These are phyloP conservation scores for Penicillium ochrochloron DNA, from an alignment of 495 filamentous ascomycete species.

Conservation along the genomic window DNA sequence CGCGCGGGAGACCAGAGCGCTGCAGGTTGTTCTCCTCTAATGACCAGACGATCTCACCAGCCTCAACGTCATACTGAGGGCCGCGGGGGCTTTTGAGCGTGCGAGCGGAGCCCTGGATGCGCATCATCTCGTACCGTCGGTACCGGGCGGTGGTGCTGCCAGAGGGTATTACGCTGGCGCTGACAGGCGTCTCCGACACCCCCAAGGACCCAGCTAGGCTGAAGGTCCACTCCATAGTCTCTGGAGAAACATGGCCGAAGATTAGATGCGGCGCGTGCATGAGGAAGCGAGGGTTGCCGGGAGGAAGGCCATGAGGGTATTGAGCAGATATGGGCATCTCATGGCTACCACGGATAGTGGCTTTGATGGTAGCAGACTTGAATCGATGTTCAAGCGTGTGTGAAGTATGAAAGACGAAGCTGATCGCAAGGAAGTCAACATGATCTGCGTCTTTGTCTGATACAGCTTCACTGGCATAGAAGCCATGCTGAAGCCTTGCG, in stretches of 20 bases:
- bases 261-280: constrained; percentile 58
- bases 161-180: constrained; percentile 49
- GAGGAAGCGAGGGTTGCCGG: constrained; percentile 48
- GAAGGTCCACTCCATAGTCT: constrained; percentile 58
- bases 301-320: constrained; percentile 17
- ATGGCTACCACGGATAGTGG: constrained; percentile 34
- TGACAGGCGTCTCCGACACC: constrained; percentile 48
- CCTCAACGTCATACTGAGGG: constrained; percentile 43
- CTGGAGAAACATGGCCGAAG: constrained; percentile 56
- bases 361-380: constrained; percentile 52
- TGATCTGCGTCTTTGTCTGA: constrained; percentile 47
- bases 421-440: constrained; percentile 56
- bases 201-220: constrained; percentile 54
- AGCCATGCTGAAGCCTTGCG: constrained; percentile 57
- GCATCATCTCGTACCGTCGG: constrained; percentile 58
- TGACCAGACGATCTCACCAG: constrained; percentile 56
- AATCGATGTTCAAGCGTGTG: constrained; percentile 49
- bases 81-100: constrained; percentile 42
- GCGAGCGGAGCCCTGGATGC: constrained; percentile 56
- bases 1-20: constrained; percentile 55
- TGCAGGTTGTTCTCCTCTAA: constrained; percentile 57
- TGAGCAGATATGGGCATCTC: constrained; percentile 13
- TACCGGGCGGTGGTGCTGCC: constrained; percentile 46
- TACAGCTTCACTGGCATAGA: constrained; percentile 46
- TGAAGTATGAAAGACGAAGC: constrained; percentile 55